Evolutionary conservation across 441 rosid species (phyloP), one percentile per base, ranked within the genome.

Genomic region (Euphorbia celastroides): DNA sequence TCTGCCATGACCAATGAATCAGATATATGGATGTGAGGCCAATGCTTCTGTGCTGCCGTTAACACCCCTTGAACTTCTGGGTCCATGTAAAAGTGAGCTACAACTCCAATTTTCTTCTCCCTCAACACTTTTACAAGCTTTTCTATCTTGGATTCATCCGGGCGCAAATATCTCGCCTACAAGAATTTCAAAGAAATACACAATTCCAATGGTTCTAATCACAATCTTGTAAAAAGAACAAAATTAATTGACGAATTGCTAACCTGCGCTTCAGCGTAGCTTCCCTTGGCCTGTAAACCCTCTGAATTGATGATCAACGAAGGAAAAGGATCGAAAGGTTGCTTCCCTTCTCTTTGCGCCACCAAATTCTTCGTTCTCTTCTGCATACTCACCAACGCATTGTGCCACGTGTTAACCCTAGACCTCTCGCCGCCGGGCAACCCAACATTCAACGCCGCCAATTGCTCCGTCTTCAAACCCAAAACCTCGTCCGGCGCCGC

Each of bases 1-100:
- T 94, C 99, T 13, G 99, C 99, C 98, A 92, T 94, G 70, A 89
- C 88, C 79, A 94, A 83, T 3, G 98, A 94, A 81, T 94, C 97
- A 20, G 98, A 92, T 73, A 94, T 88, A 72, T 84, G 75, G 48
- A 94, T 92, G 69, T 92, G 96, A 51, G 98, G 96, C 98, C 99
- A 92, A 59, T 81, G 77, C 82, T 88, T 86, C 76, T 83, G 86
- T 28, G 99, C 98, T 70, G 96, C 91, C 58, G 97, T 92, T 73
- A 94, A 82, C 68, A 94, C 82, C 28, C 98, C 98, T 82, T 94
- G 99, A 69, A 94, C 99, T 86, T 94, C 94, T 60, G 99, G 99
- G 75, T 92, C 99, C 97, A 91, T 89, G 72, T 92, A 94, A 70
- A 92, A 94, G 68, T 92, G 99, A 59, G 97, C 97, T 46, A 82